These are phyloP conservation scores for Colletotrichum destructivum DNA, from an alignment of 2,329 filamentous ascomycete genomes.

Conservation along the genomic window DNA sequence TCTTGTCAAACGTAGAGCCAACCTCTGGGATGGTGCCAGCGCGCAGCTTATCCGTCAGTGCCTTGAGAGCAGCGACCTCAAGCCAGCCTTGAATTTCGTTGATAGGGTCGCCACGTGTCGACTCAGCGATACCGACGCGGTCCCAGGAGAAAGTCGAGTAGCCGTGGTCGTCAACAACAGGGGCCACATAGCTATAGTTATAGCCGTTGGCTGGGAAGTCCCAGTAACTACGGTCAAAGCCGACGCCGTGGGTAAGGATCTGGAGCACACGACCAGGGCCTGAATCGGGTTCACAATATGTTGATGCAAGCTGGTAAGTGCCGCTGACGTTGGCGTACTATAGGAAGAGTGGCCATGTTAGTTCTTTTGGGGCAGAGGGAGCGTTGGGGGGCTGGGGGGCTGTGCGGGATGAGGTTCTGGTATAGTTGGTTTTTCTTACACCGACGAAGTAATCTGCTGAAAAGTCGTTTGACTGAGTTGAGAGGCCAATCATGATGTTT, in stretches of 20 bases:
- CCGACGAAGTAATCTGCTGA: constrained; percentile 60
- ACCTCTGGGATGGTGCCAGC: constrained; percentile 60
- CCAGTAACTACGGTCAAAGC: constrained; percentile 69
- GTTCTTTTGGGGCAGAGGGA: no score
- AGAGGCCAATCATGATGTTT: constrained; percentile 67
- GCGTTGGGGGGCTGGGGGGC: no score
- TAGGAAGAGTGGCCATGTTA: neutral
- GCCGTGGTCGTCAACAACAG: constrained; percentile 66
- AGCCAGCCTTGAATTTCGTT: constrained; percentile 71
- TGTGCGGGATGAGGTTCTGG: neutral
- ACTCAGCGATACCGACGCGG: constrained; percentile 72
- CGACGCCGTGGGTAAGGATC: constrained; percentile 59
- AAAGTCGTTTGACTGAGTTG: constrained; percentile 65
- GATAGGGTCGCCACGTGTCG: constrained; percentile 71
- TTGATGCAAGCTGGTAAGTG: constrained; percentile 70
- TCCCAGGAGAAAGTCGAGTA: constrained; percentile 75
- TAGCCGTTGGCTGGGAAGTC: constrained; percentile 69
- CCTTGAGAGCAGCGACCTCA: constrained; percentile 70
- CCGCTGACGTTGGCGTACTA: constrained; percentile 66
- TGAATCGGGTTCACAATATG: constrained; percentile 71
- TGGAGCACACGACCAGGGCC: constrained; percentile 56
- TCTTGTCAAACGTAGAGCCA: constrained; percentile 54
- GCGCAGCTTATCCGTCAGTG: constrained; percentile 66
- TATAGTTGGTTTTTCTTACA: constrained; percentile 48
- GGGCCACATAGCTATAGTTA: constrained; percentile 75